phyloP scores from a whole-genome alignment of 257 asterid species.

The Agastache rugosa region DNA sequence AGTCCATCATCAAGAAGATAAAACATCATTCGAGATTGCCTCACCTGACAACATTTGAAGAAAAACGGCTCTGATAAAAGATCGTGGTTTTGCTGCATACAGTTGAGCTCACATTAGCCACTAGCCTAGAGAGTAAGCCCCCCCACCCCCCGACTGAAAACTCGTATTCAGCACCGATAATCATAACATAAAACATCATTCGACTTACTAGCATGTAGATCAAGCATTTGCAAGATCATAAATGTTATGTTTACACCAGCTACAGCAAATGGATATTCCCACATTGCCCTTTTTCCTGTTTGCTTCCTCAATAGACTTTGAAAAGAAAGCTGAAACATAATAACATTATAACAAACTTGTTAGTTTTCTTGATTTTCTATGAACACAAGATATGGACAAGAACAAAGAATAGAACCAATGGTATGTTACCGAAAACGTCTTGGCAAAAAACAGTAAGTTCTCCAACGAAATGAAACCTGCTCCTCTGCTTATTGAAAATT shows the following conservation, averaged over 20 bases:
- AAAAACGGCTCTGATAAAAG: conserved; percentile 59
- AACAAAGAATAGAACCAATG: not conserved
- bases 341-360: not conserved
- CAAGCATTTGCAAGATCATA: conserved; percentile 89
- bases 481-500: conserved; percentile 57
- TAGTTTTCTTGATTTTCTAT: not conserved
- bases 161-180: not conserved
- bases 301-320: conserved; percentile 75
- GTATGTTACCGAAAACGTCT: conserved; percentile 69
- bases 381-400: too few relatives aligned
- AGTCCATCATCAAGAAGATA: not conserved
- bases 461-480: conserved; percentile 90
- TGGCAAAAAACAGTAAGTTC: conserved; percentile 80
- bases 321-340: conserved; percentile 57
- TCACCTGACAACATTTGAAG: conserved; percentile 75
- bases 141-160: conserved; percentile 2
- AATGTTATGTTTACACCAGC: conserved; percentile 88
- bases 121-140: conserved; percentile 27
- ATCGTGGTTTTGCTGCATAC: conserved; percentile 74
- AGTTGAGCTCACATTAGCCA: conserved; percentile 37
- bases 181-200: not conserved
- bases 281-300: conserved; percentile 72
- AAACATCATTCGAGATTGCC: not conserved
- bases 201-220: conserved; percentile 74
- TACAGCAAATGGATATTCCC: conserved; percentile 97